Base-by-base conservation (phyloP, 805 yeast genomes). In the Komagataella kurtzmanii region DNA sequence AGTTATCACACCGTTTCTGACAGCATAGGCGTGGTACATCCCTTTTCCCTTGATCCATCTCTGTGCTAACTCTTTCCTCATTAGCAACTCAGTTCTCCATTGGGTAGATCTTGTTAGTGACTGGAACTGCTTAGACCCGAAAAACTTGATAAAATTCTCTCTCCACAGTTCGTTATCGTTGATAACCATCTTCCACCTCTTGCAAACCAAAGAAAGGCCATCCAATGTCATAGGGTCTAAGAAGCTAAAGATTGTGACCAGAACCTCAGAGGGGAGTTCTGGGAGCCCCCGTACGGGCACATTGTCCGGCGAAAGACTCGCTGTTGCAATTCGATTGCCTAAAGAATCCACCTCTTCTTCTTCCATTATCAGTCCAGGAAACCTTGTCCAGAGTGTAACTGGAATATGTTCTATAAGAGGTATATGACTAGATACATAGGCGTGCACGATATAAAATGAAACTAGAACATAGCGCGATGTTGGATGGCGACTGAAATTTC, bases 21-120 rank as follows among this genome's bases (percentile, higher is more conserved):
- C 52, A 8, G 50, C 50, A 46, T 56, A 63, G n/a, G 58, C 58
- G 24, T 54, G 54, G 44, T 59, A 57, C 12, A 51, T 46, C 3
- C 65, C 64, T 17, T 56, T 57, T 3, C 65, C 65, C 47, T 69
- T 71, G 48, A 63, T 61, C 79, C 80, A 71, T 50, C 59, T 68
- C 52, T 65, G 69, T 40, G 59, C 51, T 5, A 61, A 53, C 6
- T 64, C 56, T 47, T 69, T 62, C 23, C 83, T 60, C 7, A 63
- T 60, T 45, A 74, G 65, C 57, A 75, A 69, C 58, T 78, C 83
- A 49, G 61, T 58, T 51, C 72, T 63, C 79, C 80, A 78, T n/a
- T 55, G 54, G n/a, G 51, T 55, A 3, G 75, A 67, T n/a, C 73
- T 62, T 2, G 76, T 64, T 10, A 74, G 61, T 4, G 76, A 67